These are phyloP conservation scores for Leccinum longicurvipes DNA, from an alignment of 768 basidiomycete species.

Conservation along the genomic window DNA sequence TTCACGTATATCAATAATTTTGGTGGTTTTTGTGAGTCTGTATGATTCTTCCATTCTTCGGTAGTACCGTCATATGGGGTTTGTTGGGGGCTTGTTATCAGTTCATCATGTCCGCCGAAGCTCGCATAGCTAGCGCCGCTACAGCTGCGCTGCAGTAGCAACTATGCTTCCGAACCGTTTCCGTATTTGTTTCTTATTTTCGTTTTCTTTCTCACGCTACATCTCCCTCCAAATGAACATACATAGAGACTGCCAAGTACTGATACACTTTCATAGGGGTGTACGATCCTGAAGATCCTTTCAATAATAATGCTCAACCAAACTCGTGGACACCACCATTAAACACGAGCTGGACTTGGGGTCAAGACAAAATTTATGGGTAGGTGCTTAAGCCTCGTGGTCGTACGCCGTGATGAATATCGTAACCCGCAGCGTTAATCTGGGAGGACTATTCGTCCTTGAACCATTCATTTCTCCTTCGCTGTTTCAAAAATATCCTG, in stretches of 20 bases:
- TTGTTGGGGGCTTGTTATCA: background rate
- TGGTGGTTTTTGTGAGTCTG: constrained; percentile 63
- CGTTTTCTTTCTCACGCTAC: background rate
- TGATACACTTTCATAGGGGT: constrained; percentile 44
- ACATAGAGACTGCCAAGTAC: background rate
- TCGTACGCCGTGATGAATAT: constrained; percentile 8
- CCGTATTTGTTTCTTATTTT: background rate
- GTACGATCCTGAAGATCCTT: constrained; percentile 66
- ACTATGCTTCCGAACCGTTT: background rate
- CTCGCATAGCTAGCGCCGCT: background rate
- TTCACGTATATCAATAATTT: constrained; percentile 78
- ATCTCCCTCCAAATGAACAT: background rate
- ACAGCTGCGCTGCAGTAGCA: background rate
- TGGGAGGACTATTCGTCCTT: constrained; percentile 72
- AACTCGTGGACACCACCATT: constrained; percentile 82
- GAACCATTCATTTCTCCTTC: constrained; percentile 77
- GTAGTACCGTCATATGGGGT: background rate
- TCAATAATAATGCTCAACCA: constrained; percentile 67
- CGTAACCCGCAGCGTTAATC: constrained; percentile 48
- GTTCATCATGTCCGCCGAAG: background rate
- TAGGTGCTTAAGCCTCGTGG: constrained; percentile 26
- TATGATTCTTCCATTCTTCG: background rate
- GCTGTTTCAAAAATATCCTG: constrained; percentile 58
- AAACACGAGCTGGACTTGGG: constrained; percentile 72
- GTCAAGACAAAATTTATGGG: constrained; percentile 60